phyloP scores from a whole-genome alignment of 225 moss, liverwort and hornwort species.

The Takakia lepidozioides region DNA sequence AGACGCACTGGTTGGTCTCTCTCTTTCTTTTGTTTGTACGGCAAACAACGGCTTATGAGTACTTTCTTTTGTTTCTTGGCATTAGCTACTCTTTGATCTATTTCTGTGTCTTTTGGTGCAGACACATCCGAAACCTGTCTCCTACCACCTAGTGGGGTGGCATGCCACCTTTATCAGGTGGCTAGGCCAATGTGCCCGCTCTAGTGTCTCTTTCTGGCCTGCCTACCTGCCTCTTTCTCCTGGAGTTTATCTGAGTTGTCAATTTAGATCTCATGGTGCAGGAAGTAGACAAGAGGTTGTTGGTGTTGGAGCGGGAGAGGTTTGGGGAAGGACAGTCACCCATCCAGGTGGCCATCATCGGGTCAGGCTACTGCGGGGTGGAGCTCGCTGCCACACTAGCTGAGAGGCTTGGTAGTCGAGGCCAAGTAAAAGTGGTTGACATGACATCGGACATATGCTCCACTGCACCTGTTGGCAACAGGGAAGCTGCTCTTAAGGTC shows the following conservation, averaged over 20 bases:
- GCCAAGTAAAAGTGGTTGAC: constrained; percentile 77
- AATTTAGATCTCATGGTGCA: too few relatives aligned
- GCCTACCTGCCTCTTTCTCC: too few relatives aligned
- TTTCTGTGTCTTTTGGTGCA: too few relatives aligned
- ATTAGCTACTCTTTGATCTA: too few relatives aligned
- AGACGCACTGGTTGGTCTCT: constrained; percentile 65
- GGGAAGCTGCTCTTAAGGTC: constrained; percentile 84
- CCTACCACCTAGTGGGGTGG: too few relatives aligned
- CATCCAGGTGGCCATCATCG: constrained; percentile 74
- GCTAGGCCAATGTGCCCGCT: too few relatives aligned
- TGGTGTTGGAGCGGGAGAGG: constrained; percentile 50
- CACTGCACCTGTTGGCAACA: constrained; percentile 75
- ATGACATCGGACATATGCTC: constrained; percentile 60
- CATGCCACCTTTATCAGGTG: too few relatives aligned
- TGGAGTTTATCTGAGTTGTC: too few relatives aligned
- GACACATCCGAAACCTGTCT: too few relatives aligned
- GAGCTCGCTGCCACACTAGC: constrained; percentile 90
- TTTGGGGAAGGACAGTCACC: constrained; percentile 35
- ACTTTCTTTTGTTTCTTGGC: too few relatives aligned
- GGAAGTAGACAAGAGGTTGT: constrained; percentile 83
- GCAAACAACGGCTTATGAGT: too few relatives aligned
- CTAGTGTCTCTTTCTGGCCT: too few relatives aligned
- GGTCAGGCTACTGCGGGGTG: constrained; percentile 87
- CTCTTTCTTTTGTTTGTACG: neutral
- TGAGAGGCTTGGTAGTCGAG: constrained; percentile 70